These are phyloP conservation scores for Westerdykella sp. DNA, from an alignment of 2,329 filamentous ascomycete genomes.

Conservation along the genomic window DNA sequence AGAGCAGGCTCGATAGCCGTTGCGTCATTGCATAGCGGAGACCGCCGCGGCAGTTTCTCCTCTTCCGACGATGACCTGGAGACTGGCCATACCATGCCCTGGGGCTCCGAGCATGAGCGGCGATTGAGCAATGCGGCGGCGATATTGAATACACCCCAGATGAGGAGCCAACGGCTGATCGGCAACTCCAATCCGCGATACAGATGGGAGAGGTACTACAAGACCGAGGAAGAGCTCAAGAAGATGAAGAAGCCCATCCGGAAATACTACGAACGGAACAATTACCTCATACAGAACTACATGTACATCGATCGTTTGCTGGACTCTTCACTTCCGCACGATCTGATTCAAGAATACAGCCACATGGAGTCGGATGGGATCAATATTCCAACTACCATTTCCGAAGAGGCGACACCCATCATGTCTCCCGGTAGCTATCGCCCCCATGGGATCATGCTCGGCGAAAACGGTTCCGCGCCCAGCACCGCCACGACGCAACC, in stretches of 20 bases:
- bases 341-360: constrained; percentile 84
- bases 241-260: constrained; percentile 69
- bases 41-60: constrained; percentile 25
- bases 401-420: constrained; percentile 52
- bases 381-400: constrained; percentile 66
- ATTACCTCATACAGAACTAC: constrained; percentile 84
- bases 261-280: constrained; percentile 82
- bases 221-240: constrained; percentile 66
- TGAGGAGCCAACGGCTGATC: constrained; percentile 79
- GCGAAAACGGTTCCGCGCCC: constrained; percentile 12
- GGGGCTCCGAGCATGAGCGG: constrained; percentile 29
- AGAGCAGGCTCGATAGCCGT: constrained; percentile 5
- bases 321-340: constrained; percentile 86
- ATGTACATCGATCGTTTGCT: constrained; percentile 87
- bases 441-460: background rate
- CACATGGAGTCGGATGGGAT: constrained; percentile 53
- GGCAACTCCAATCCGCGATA: constrained; percentile 83
- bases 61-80: constrained; percentile 31
- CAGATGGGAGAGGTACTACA: constrained; percentile 82
- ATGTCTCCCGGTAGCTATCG: constrained; percentile 1
- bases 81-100: constrained; percentile 23
- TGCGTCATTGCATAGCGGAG: constrained; percentile 7
- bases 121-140: constrained; percentile 39
- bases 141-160: constrained; percentile 53
- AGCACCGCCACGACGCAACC: constrained; percentile 15